Evolutionary conservation across 2,329 filamentous ascomycete species (phyloP), one percentile per base, ranked within the genome.

Genomic region (Arthroderma sp.): DNA sequence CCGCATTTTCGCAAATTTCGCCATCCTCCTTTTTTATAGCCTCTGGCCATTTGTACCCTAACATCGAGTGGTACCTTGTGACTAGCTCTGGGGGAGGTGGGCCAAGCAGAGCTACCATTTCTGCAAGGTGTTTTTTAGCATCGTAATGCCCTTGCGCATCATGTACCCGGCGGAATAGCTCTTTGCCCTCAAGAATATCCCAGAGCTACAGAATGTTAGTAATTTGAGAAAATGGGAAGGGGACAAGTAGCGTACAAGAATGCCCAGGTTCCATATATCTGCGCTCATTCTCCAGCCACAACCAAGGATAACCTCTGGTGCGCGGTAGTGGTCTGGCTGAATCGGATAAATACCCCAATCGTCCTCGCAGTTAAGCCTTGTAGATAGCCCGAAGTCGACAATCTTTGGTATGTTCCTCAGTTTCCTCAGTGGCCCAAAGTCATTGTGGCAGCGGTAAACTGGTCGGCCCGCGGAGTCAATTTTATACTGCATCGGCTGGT

Each of bases 331-430:
- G 2, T 59, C 55, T 73, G 65, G 35, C 64, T 59, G 35, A 38
- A 38, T 38, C 11, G 41, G 41, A 6, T 47, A 25, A 13, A 47
- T 25, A 4, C 19, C 21, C 19, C 2, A 2, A 68, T 73, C 51
- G 70, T 67, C 23, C 67, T 70, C 13, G 67, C 67, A 41, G 70
- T 67, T 5, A 63, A 70, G 43, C 71, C 61, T 44, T 37, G 38
- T 31, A 15, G 60, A 35, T 4, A 39, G 35, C 1, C 63, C 64
- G 44, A 66, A 66, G 59, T 66, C 64, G 23, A 55, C 54, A 28
- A 66, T 60, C 56, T 62, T 57, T 17, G 65, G 64, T 41, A 61
- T 25, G 25, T 62, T 63, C 25, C 39, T 60, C 17, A 66, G 9
- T 38, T 57, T 52, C 17, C 55, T 60, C 37, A 66, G 55, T n/a